Percentiles rank a stretch among this genome's conserved stretches.
Evolutionary conservation across 768 basidiomycete species (phyloP).

Genomic region (Chlorophyllum brunneum): DNA sequence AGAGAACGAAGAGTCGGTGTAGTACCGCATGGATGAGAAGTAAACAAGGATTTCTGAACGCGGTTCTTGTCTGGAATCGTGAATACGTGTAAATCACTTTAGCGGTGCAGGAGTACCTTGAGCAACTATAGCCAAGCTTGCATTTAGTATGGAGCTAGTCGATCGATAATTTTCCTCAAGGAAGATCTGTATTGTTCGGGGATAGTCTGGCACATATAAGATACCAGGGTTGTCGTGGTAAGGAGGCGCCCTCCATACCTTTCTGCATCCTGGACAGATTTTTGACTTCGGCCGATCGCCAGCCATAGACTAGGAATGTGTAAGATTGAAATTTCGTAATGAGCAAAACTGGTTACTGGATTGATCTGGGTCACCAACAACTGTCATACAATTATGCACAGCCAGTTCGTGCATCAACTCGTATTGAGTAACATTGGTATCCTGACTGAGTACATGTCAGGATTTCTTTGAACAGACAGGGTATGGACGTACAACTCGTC

Average conservation of each 20-base stretch:
- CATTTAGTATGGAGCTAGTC: slow-evolving; percentile 67
- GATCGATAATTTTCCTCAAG: slow-evolving; percentile 89
- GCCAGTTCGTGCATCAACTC: slow-evolving; percentile 72
- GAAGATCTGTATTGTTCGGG: slow-evolving; percentile 59
- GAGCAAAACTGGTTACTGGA: slow-evolving; percentile 45
- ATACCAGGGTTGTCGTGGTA: background rate
- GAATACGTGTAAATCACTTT: background rate
- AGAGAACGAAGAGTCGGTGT: slow-evolving; percentile 56
- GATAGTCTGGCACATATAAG: slow-evolving; percentile 50
- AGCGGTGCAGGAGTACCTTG: slow-evolving; percentile 52
- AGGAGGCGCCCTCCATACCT: slow-evolving; percentile 31
- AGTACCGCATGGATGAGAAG: slow-evolving; percentile 60
- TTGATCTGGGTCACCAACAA: slow-evolving; percentile 92
- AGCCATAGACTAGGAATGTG: slow-evolving; percentile 64
- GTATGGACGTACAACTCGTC: slow-evolving; percentile 30
- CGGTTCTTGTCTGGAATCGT: slow-evolving; percentile 59
- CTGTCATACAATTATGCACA: slow-evolving; percentile 52
- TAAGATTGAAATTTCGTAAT: background rate
- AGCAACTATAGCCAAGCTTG: slow-evolving; percentile 74
- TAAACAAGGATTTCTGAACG: slow-evolving; percentile 68
- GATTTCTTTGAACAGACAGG: background rate
- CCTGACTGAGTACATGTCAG: slow-evolving; percentile 10
- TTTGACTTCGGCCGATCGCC: slow-evolving; percentile 77
- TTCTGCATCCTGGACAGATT: slow-evolving; percentile 71
- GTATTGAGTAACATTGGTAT: slow-evolving; percentile 58